Evolutionary conservation across 495 filamentous ascomycete species (phyloP).

Genomic region (Parathielavia appendiculata): DNA sequence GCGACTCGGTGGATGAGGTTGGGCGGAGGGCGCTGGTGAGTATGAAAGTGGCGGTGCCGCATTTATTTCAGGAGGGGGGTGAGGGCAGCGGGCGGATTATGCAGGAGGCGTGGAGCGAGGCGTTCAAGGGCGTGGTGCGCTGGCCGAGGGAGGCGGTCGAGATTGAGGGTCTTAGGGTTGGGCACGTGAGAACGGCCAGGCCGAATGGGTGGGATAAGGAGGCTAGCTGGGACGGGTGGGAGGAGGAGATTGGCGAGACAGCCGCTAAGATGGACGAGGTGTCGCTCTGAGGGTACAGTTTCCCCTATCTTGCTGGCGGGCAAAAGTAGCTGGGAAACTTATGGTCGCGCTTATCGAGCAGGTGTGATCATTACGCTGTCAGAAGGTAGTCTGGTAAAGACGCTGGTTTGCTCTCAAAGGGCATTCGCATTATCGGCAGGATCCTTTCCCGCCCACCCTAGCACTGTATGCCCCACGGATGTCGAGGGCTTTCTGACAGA

Average conservation of each 20-base stretch:
- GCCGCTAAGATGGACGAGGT: neutral
- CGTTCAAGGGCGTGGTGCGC: slow-evolving; percentile 44
- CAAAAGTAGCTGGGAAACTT: no score
- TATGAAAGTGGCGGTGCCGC: slow-evolving; percentile 51
- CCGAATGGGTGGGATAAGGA: slow-evolving; percentile 55
- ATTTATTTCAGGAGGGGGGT: slow-evolving; percentile 38
- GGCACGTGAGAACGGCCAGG: slow-evolving; percentile 49
- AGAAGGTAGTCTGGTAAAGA: no score
- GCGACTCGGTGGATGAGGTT: slow-evolving; percentile 68
- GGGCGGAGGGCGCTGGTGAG: slow-evolving; percentile 58
- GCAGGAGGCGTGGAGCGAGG: slow-evolving; percentile 44
- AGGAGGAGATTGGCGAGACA: slow-evolving; percentile 29
- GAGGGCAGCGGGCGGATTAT: slow-evolving; percentile 29
- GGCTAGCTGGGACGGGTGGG: slow-evolving; percentile 46
- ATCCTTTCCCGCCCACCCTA: neutral
- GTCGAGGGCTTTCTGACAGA: neutral
- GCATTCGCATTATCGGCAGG: no score
- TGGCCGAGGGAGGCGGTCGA: slow-evolving; percentile 51
- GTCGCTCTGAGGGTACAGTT: neutral
- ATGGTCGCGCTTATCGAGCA: no score
- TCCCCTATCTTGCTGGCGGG: no score
- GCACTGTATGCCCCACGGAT: neutral
- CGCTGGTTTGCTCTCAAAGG: no score
- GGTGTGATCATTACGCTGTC: no score
- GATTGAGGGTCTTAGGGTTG: slow-evolving; percentile 48